Conservation (phyloP, 2,329 filamentous ascomycete genomes). For the Fonsecaea nubica region DNA sequence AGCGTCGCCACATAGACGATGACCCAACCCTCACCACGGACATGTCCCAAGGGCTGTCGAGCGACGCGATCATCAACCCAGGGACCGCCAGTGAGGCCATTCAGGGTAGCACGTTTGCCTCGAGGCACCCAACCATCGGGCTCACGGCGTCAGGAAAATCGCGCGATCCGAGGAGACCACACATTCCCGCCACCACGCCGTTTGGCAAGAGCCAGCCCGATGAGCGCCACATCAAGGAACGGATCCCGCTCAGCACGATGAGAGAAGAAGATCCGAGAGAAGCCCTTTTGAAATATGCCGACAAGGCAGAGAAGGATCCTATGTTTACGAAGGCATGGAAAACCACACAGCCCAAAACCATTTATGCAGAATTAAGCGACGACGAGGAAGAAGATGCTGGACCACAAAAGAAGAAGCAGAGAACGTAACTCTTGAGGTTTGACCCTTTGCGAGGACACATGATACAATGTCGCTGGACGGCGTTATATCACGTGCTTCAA, state of each 20-base stretch:
- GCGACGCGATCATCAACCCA: conserved; percentile 77
- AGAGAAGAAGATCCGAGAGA: conserved; percentile 95
- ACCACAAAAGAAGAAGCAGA: conserved; percentile 68
- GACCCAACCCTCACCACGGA: conserved; percentile 87
- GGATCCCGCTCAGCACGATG: conserved; percentile 89
- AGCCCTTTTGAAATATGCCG: conserved; percentile 91
- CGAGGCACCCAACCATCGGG: conserved; percentile 72
- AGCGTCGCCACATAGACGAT: conserved; percentile 94
- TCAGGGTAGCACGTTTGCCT: conserved; percentile 62
- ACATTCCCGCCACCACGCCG: conserved; percentile 82
- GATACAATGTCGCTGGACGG: too few species aligned
- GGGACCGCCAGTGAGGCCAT: conserved; percentile 35
- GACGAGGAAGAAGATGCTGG: conserved; percentile 77
- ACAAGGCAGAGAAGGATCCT: conserved; percentile 89
- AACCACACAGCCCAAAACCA: conserved; percentile 86
- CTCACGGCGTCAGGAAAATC: conserved; percentile 79
- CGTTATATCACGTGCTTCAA: too few species aligned
- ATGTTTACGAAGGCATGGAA: conserved; percentile 95
- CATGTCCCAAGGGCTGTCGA: conserved; percentile 73
- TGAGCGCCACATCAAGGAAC: conserved; percentile 83
- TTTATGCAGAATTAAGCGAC: conserved; percentile 89
- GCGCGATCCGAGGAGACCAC: conserved; percentile 81
- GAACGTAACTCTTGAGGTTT: conserved; percentile 40
- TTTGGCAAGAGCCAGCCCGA: conserved; percentile 91
- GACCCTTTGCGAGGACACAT: too few species aligned